phyloP scores from a whole-genome alignment of 768 basidiomycete species.

The Suillus lakei region DNA sequence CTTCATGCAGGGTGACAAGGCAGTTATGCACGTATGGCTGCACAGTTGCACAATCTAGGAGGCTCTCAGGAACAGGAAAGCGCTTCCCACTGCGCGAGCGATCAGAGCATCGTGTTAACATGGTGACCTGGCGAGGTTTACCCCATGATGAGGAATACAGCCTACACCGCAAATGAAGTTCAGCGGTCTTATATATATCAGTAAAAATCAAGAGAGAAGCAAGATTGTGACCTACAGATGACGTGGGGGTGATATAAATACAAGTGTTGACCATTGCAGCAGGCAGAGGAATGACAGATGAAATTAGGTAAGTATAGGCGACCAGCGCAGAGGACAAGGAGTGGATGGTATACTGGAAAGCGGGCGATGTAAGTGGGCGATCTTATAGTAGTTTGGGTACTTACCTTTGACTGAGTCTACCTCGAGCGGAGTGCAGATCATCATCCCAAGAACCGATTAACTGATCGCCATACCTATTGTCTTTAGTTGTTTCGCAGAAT shows the following conservation, averaged over 20 bases:
- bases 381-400: background rate
- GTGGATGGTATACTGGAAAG: background rate
- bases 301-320: background rate
- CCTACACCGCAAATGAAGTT: conserved; percentile 8
- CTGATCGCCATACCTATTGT: background rate
- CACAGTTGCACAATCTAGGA: conserved; percentile 8
- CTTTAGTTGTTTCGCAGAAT: background rate
- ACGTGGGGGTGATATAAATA: background rate
- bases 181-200: background rate
- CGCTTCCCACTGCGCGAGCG: background rate
- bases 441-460: background rate
- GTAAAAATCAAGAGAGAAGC: background rate
- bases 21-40: conserved; percentile 13
- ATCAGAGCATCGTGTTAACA: conserved; percentile 5
- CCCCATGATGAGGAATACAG: conserved; percentile 11
- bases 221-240: background rate
- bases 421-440: background rate
- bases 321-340: background rate
- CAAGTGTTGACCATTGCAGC: background rate
- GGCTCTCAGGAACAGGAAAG: conserved; percentile 13
- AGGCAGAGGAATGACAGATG: background rate
- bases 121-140: conserved; percentile 4
- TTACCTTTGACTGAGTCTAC: background rate
- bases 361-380: background rate
- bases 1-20: conserved; percentile 10